Evolutionary conservation across 2,329 filamentous ascomycete genomes (phyloP), one percentile per base, ranked within the genome.

Genomic region (Dichotomopilus funicola): DNA sequence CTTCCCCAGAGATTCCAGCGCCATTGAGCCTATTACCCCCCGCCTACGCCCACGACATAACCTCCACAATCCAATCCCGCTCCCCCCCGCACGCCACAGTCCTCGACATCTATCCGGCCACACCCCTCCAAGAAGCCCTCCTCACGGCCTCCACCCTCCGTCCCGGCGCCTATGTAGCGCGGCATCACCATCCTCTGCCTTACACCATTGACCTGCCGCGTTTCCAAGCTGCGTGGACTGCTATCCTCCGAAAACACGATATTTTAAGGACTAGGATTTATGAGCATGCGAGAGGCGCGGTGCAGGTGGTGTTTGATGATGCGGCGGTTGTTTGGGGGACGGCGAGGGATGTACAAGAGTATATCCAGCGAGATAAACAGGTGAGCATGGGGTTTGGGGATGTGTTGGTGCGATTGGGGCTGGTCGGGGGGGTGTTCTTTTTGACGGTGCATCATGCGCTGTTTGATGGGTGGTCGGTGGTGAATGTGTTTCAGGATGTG

Each of bases 401-500:
- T 41, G 34, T 34, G 12, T n/a, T 52, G 33, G 42, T 57, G 9
- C 38, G 51, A 48, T 31, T 50, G 9, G 55, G 55, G 4, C 10
- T 57, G 19, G 44, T 57, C 1, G 49, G 8, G 4, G 38, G 52
- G 4, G 48, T 43, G 2, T 57, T 57, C 40, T 35, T 54, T 42
- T 51, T 57, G 13, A 51, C 52, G 5, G 55, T 55, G 11, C 55
- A 57, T 10, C 55, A 57, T 27, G 50, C 55, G 6, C 42, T 57
- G 7, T 57, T 57, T n/a, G 55, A 57, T 38, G 55, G 55, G 2
- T 57, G 52, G 43, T 57, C 55, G 1, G 55, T 56, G 31, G 53
- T 49, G 10, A 44, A 38, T 11, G 38, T 56, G 1, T 56, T 56
- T 12, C 49, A 53, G 34, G 54, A 56, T 34, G 54, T 56, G 2